A percentile compares a stretch with the other conserved stretches of the same genome.
Evolutionary conservation across 768 basidiomycete species (phyloP).

Genomic region (Rhizopogon vinicolor): DNA sequence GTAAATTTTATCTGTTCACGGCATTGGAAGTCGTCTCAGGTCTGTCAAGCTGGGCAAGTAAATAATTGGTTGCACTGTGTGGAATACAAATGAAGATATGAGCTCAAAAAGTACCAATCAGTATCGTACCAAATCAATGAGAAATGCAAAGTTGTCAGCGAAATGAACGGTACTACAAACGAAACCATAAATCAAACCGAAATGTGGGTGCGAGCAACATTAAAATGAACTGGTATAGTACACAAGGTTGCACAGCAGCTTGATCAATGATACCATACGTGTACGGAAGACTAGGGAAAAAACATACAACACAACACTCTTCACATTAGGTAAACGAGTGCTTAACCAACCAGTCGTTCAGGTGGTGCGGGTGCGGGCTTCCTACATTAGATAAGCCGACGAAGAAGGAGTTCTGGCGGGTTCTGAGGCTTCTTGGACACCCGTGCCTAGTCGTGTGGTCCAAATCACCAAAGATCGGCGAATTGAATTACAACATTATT

Average conservation of each 20-base stretch:
- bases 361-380: neutral
- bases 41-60: too few relatives aligned
- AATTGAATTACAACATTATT: constrained; percentile 37
- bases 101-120: too few relatives aligned
- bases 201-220: neutral
- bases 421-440: neutral
- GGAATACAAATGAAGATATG: too few relatives aligned
- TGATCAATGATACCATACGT: neutral
- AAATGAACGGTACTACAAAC: too few relatives aligned
- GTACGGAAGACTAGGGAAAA: neutral
- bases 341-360: neutral
- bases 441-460: neutral
- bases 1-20: too few relatives aligned
- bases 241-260: neutral
- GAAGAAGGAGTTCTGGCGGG: neutral
- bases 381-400: neutral
- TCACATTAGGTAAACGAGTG: neutral
- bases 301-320: neutral
- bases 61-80: too few relatives aligned
- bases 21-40: too few relatives aligned
- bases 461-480: neutral
- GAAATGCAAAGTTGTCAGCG: too few relatives aligned
- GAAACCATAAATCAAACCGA: neutral
- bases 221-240: neutral
- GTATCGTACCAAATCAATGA: too few relatives aligned